Evolutionary conservation across 176 grass and related monocot species (phyloP), one percentile per base, ranked within the genome.

Genomic region (Avena sativa): DNA sequence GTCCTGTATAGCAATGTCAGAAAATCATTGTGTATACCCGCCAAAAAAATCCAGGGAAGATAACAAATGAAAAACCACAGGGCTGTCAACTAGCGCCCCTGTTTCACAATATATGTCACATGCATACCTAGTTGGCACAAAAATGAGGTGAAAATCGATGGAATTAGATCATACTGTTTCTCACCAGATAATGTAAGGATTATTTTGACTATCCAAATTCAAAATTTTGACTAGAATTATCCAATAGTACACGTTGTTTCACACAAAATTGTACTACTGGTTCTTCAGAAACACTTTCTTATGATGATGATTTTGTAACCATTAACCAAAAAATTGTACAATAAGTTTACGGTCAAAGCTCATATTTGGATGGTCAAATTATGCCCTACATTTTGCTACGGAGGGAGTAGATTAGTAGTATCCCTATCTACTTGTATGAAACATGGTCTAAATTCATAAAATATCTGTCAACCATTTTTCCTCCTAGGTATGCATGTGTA

Each of bases 1-100:
- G 89, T 91, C 93, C 97, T 99, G 63, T 66, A 88, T 84, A 91
- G 7, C 64, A 91, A 80, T 71, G 89, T 76, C 56, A 86, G 76
- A 3, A 95, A 89, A 76, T 76, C 64, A 86, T 59, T 81, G 57
- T 19, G 46, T 48, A 48, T 48, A 48, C 46, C 46, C 46, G 46
- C 46, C 46, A 48, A 48, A 48, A 48, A 48, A 48, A 48, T 11
- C 46, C 23, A 80, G 84, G 15, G 68, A 9, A 68, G 80, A 25
- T 26, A 74, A 49, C 36, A 68, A 84, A 74, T 40, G 9, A 76
- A 60, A 81, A 69, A 48, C 8, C 43, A 32, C 17, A 88, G 51
- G 44, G 11, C 58, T 81, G 21, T 59, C 12, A 76, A 69, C 79
- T 75, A 75, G 12, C 16, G 51, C 7, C 63, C 25, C 63, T 12